These are phyloP conservation scores for Aspergillus sp. DNA, from an alignment of 2,329 filamentous ascomycete species.

Conservation along the genomic window DNA sequence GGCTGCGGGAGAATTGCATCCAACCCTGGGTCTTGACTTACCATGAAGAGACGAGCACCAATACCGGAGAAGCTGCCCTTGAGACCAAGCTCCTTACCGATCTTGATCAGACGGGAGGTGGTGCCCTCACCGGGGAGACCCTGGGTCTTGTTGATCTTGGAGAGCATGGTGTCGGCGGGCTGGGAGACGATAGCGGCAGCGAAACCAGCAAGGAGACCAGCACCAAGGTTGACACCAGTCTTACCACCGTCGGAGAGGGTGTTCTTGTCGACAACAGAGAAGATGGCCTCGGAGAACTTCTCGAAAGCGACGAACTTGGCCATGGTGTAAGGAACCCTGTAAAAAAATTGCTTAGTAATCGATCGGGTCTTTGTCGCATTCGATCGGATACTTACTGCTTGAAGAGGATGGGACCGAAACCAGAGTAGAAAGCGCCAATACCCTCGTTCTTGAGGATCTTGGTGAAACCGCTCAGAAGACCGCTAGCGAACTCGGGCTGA, in stretches of 20 bases:
- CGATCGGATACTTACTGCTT: conserved; percentile 64
- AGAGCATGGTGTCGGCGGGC: conserved; percentile 90
- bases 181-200: conserved; percentile 84
- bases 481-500: conserved; percentile 79
- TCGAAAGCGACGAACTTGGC: conserved; percentile 94
- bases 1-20: background rate
- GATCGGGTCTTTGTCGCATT: background rate
- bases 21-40: conserved; percentile 20
- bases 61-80: conserved; percentile 78
- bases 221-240: conserved; percentile 80
- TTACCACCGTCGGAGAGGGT: conserved; percentile 66
- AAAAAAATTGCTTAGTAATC: conserved; percentile 4
- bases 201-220: conserved; percentile 83
- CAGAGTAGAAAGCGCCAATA: conserved; percentile 83
- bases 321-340: conserved; percentile 87
- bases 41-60: conserved; percentile 74
- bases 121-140: conserved; percentile 83
- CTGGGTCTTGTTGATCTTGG: conserved; percentile 95
- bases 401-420: conserved; percentile 84
- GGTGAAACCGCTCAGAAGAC: conserved; percentile 73
- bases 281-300: conserved; percentile 77
- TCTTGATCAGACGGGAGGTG: conserved; percentile 78
- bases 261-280: conserved; percentile 68
- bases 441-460: conserved; percentile 85
- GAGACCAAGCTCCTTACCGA: conserved; percentile 80